Evolutionary conservation across 257 asterid genomes (phyloP), one percentile per base, ranked within the genome.

Genomic region (Nicotiana obtusifolia): DNA sequence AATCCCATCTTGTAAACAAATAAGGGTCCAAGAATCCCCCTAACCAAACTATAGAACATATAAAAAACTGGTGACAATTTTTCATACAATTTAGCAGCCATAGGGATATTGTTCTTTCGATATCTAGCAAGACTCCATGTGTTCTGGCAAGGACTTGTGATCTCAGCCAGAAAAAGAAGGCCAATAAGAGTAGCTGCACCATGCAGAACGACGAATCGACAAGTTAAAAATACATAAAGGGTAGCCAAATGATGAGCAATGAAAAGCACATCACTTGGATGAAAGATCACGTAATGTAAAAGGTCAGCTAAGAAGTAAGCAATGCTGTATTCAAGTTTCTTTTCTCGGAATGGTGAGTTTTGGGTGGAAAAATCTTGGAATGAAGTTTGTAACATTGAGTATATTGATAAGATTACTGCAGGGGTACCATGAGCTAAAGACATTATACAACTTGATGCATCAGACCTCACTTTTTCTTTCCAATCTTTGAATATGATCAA

Each of bases 191-290:
- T 88, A 47, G 84, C 87, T 2, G 92, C 96, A 41, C 97, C 98
- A 13, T 86, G 91, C 16, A 76, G 87, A 33, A 93, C 85, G 3
- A 89, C 71, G 47, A 85, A 94, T 2, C 95, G 90, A 62, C 97
- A 94, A 3, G 94, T 91, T 76, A 62, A 81, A 6, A 91, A 85
- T 5, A 91, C 97, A 62, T 93, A 94, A n/a, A 94, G 93, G 0
- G 96, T 90, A 77, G 95, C 96, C 60, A 94, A 37, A 87, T 91
- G 97, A 87, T 94, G 97, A 8, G 81, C 90, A 62, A 90, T 89
- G 89, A 94, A 89, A 24, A 93, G 93, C 24, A 64, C 86, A 80
- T 91, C 92, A 53, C 80, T 26, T 20, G 97, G 96, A 53, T 79
- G 79, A 68, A 88, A 86, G 76, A 91, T 10, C 41, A 87, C 0